A percentile compares a stretch with the other conserved stretches of the same genome.
Evolutionary conservation across 2,329 filamentous ascomycete species (phyloP).

Genomic region (Apiospora kogelbergensis): DNA sequence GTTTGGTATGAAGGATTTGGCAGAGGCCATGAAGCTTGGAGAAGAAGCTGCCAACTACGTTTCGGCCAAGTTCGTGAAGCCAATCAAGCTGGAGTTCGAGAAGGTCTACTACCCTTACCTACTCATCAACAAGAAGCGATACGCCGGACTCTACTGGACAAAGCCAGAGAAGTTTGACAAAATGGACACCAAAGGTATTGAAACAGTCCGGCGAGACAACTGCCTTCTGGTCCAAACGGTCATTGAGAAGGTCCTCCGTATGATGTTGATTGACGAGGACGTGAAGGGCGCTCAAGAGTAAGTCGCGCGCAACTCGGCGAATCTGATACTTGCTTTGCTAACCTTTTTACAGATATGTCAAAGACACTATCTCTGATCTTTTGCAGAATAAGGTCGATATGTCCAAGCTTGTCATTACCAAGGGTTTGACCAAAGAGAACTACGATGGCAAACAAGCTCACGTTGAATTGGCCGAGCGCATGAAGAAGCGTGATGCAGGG

Average conservation of each 20-base stretch:
- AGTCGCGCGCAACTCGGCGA: constrained; percentile 37
- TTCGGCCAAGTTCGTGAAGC: constrained; percentile 89
- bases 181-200: constrained; percentile 99
- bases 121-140: constrained; percentile 99
- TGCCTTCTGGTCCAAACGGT: constrained; percentile 94
- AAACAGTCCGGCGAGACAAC: constrained; percentile 96
- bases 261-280: constrained; percentile 93
- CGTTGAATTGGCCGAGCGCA: constrained; percentile 90
- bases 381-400: constrained; percentile 98
- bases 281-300: constrained; percentile 90
- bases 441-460: constrained; percentile 95
- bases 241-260: constrained; percentile 92
- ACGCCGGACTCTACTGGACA: constrained; percentile 97
- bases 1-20: constrained; percentile 85
- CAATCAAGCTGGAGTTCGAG: constrained; percentile 98
- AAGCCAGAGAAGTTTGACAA: constrained; percentile 94
- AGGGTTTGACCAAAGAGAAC: constrained; percentile 86
- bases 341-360: constrained; percentile 73
- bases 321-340: constrained; percentile 30
- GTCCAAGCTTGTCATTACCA: constrained; percentile 98
- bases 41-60: constrained; percentile 88
- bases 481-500: constrained; percentile 95
- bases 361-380: constrained; percentile 90
- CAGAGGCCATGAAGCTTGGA: constrained; percentile 91
- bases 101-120: constrained; percentile 99